Evolutionary conservation across 257 asterid species (phyloP).

Genomic region (Solanum ossicruentum): DNA sequence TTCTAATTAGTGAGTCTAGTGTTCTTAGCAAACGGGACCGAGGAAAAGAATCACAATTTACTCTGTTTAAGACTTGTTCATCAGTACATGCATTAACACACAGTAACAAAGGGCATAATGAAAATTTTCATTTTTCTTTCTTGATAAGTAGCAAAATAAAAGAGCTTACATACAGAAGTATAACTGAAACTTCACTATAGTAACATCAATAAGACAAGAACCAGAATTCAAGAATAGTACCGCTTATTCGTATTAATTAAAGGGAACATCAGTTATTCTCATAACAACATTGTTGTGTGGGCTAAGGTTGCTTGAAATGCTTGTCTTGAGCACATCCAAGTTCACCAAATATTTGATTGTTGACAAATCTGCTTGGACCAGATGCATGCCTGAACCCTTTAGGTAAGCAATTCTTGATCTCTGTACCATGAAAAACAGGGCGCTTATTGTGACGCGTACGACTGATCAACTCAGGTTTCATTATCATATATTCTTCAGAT

Average conservation of each 20-base stretch:
- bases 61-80: background rate
- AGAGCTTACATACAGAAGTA: background rate
- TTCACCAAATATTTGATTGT: slow-evolving; percentile 37
- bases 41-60: background rate
- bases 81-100: background rate
- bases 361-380: slow-evolving; percentile 72
- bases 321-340: background rate
- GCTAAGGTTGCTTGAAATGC: background rate
- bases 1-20: background rate
- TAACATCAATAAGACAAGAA: background rate
- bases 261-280: background rate
- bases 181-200: background rate
- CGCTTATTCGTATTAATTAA: background rate
- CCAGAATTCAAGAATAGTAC: background rate
- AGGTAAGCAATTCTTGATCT: slow-evolving; percentile 57
- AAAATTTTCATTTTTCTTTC: background rate
- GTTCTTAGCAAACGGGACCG: background rate
- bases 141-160: background rate
- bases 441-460: slow-evolving; percentile 6
- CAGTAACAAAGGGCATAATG: background rate
- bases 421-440: slow-evolving; percentile 11
- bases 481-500: slow-evolving; percentile 1
- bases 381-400: slow-evolving; percentile 66
- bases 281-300: background rate
- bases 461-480: slow-evolving; percentile 20